Conservation (phyloP, 2,329 filamentous ascomycete genomes). For the Endoconidiophora polonica region DNA sequence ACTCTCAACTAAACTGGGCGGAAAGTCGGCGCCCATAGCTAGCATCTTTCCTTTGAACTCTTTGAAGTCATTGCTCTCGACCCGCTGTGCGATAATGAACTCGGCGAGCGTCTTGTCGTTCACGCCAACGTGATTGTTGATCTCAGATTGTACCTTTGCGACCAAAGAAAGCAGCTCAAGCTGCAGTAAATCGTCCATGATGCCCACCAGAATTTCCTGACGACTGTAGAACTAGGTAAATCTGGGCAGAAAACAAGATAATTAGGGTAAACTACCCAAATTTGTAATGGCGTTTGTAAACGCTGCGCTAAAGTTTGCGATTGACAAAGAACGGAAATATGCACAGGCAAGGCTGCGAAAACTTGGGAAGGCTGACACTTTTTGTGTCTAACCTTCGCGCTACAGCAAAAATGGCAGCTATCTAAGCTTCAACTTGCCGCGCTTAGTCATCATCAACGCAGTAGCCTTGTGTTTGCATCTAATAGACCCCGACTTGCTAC, state of each 20-base stretch:
- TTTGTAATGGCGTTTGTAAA: background rate
- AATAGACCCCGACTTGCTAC: too few relatives aligned
- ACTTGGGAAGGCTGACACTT: conserved; percentile 5
- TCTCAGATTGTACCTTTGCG: conserved; percentile 82
- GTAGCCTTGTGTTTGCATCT: too few relatives aligned
- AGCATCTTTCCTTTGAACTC: conserved; percentile 65
- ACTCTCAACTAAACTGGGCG: conserved; percentile 73
- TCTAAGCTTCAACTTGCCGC: background rate
- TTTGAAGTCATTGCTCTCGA: conserved; percentile 50
- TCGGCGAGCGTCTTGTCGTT: conserved; percentile 91
- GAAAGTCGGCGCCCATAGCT: conserved; percentile 65
- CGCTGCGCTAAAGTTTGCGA: background rate
- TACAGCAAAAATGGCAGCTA: background rate
- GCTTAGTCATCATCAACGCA: too few relatives aligned
- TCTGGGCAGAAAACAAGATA: background rate
- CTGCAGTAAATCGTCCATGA: conserved; percentile 80
- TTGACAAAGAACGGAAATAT: background rate
- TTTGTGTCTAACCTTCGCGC: background rate
- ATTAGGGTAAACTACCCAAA: background rate
- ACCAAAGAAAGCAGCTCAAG: conserved; percentile 89
- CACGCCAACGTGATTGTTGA: conserved; percentile 85
- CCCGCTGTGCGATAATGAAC: conserved; percentile 82
- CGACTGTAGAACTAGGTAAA: background rate
- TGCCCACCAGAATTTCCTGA: conserved; percentile 11
- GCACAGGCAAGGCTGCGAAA: conserved; percentile 6